Evolutionary conservation across 768 basidiomycete genomes (phyloP), one percentile per base, ranked within the genome.

Genomic region (Glaciozyma martinii): DNA sequence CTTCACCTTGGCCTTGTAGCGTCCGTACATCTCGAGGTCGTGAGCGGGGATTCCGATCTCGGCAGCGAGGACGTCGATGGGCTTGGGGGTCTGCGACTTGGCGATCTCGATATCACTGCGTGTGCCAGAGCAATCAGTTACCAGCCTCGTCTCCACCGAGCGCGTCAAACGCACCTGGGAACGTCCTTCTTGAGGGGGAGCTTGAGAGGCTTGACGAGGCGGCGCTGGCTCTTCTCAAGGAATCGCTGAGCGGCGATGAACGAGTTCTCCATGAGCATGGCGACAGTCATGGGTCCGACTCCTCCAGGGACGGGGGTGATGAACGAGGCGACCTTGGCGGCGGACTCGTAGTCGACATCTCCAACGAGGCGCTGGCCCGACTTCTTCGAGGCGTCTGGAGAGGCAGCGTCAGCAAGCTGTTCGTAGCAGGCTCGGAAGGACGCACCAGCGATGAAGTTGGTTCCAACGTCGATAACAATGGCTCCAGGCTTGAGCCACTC

Each of bases 201-300:
- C 63, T 84, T 83, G 55, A 97, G 82, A 10, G 91, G 90, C 67
- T 82, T 85, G 76, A 71, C 60, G 59, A 92, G 77, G 73, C 85
- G 86, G 62, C 85, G 82, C 18, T 81, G 76, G 56, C 85, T 82
- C 52, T 82, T 78, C 58, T 83, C 83, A 82, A 88, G 92, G 58
- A 85, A 81, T 59, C 89, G 85, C 76, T 88, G 82, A 29, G 93
- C 92, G 56, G 90, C 87, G 68, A 81, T 79, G 70, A 90, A 79
- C 2, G 93, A 94, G 78, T 98, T 99, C 74, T 85, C 83, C 93
- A 99, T 97, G 68, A 99, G 85, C 80, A 97, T 82, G 27, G 95
- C 95, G 63, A 99, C 95, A 19, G 95, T 99, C 93, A 98, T 95
- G n/a, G 95, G 95, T 18, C 95, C 95, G 59, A 99, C 95, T 63